Conservation (phyloP, 345 rosid species). For the Brassica rapa region DNA sequence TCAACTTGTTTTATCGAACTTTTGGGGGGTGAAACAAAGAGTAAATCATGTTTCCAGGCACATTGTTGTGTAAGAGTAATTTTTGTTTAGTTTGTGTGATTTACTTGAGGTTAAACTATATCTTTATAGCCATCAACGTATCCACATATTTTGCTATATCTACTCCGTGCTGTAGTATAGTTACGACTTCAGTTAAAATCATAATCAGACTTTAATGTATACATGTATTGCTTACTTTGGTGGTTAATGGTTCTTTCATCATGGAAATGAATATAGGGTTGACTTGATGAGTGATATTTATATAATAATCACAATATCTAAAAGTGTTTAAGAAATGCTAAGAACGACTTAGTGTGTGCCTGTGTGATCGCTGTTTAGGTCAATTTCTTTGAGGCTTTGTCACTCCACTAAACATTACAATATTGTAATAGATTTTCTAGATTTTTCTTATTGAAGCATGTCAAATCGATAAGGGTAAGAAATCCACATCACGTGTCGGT, state of each 20-base stretch:
- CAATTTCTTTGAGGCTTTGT: conserved; percentile 25
- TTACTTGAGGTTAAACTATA: neutral
- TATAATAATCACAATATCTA: conserved; percentile 11
- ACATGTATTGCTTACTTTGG: conserved; percentile 19
- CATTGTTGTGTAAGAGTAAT: neutral
- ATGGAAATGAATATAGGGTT: conserved; percentile 34
- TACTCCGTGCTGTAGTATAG: conserved; percentile 10
- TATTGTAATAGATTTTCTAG: conserved; percentile 15
- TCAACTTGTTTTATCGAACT: neutral
- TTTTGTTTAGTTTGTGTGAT: neutral
- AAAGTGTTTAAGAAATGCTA: conserved; percentile 22
- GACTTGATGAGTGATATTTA: conserved; percentile 28
- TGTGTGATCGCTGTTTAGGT: conserved; percentile 27
- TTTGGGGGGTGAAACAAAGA: neutral
- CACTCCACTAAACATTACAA: conserved; percentile 36
- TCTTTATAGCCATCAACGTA: neutral
- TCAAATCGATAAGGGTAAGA: conserved; percentile 42
- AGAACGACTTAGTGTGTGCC: conserved; percentile 25
- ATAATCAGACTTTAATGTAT: conserved; percentile 4
- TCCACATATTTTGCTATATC: neutral
- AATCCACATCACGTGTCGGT: conserved; percentile 31
- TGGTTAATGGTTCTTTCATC: conserved; percentile 22
- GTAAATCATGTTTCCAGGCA: neutral
- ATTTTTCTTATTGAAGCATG: conserved; percentile 26
- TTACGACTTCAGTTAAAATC: neutral